phyloP scores from a whole-genome alignment of 1,284 basidiomycete genomes.

The Cutaneotrichosporon cyanovorans region DNA sequence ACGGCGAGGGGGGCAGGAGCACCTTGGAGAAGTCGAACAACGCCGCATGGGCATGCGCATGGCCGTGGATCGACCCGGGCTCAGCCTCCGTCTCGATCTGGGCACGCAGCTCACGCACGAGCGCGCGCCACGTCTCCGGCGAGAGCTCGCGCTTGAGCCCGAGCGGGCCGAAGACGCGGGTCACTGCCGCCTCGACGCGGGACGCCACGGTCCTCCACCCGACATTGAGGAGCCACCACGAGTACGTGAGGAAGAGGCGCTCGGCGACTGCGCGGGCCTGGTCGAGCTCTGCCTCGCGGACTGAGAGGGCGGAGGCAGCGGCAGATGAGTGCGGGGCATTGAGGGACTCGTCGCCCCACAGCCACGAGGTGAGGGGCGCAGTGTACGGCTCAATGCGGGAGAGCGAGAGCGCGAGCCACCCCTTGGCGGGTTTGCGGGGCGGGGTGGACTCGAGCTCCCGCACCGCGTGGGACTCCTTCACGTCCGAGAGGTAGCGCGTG shows the following conservation, averaged over 20 bases:
- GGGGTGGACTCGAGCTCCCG: too few species aligned
- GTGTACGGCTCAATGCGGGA: too few species aligned
- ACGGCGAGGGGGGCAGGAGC: slow-evolving; percentile 30
- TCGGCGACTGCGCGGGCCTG: slow-evolving; percentile 32
- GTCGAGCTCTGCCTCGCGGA: slow-evolving; percentile 16
- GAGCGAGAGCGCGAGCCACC: too few species aligned
- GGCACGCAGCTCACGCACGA: slow-evolving; percentile 35
- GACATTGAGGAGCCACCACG: slow-evolving; percentile 45
- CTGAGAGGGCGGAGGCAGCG: slow-evolving; percentile 6
- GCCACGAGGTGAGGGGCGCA: too few species aligned
- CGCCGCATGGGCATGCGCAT: neutral
- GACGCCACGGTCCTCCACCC: slow-evolving; percentile 38
- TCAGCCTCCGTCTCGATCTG: slow-evolving; percentile 28
- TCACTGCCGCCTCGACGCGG: slow-evolving; percentile 33
- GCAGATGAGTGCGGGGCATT: too few species aligned
- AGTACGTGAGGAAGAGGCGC: slow-evolving; percentile 41
- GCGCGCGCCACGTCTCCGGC: slow-evolving; percentile 31
- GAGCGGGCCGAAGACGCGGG: slow-evolving; percentile 37
- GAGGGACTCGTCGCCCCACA: neutral
- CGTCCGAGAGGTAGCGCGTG: slow-evolving; percentile 35
- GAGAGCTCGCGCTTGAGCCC: slow-evolving; percentile 39
- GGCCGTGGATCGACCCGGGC: neutral
- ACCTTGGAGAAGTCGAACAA: slow-evolving; percentile 36
- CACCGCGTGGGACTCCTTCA: slow-evolving; percentile 19
- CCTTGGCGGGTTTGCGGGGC: too few species aligned